Percentiles rank a stretch among this genome's conserved stretches.
phyloP scores from a whole-genome alignment of 306 rosid species.

The Pyrus betulifolia region DNA sequence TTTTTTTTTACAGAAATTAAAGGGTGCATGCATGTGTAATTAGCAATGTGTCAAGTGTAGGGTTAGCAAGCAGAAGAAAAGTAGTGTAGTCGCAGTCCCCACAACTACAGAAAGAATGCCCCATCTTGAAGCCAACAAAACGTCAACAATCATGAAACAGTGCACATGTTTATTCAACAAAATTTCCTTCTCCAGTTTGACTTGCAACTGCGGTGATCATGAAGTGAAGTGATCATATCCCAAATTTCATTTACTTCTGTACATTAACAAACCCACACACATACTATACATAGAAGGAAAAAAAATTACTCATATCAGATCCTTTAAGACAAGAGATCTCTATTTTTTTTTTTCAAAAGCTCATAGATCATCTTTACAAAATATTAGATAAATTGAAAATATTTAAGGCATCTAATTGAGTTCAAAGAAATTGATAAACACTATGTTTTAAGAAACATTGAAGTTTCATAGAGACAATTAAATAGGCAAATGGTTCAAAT shows the following conservation, averaged over 20 bases:
- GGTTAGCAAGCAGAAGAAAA: background rate
- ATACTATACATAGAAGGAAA: too few species aligned
- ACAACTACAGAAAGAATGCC: conserved; percentile 22
- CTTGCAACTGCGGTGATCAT: background rate
- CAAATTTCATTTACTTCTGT: background rate
- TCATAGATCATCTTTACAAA: too few species aligned
- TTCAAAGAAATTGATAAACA: too few species aligned
- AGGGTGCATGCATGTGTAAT: background rate
- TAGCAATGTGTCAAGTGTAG: background rate
- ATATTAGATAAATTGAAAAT: too few species aligned
- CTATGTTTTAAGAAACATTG: too few species aligned
- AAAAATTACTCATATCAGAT: too few species aligned
- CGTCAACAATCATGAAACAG: conserved; percentile 31
- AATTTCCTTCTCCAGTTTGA: conserved; percentile 4
- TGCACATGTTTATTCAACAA: conserved; percentile 10
- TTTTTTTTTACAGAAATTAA: background rate
- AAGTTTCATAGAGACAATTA: too few species aligned
- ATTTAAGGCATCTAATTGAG: too few species aligned
- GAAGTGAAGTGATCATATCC: background rate
- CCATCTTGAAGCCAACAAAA: conserved; percentile 40
- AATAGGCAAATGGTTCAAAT: too few species aligned
- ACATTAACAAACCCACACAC: background rate
- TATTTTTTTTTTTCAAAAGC: too few species aligned
- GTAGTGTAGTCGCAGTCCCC: background rate
- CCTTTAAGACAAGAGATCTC: too few species aligned